A percentile compares a stretch with the other conserved stretches of the same genome.
These are phyloP conservation scores for Metschnikowia chrysomelidarum DNA, from an alignment of 805 yeast genomes.

Conservation along the genomic window DNA sequence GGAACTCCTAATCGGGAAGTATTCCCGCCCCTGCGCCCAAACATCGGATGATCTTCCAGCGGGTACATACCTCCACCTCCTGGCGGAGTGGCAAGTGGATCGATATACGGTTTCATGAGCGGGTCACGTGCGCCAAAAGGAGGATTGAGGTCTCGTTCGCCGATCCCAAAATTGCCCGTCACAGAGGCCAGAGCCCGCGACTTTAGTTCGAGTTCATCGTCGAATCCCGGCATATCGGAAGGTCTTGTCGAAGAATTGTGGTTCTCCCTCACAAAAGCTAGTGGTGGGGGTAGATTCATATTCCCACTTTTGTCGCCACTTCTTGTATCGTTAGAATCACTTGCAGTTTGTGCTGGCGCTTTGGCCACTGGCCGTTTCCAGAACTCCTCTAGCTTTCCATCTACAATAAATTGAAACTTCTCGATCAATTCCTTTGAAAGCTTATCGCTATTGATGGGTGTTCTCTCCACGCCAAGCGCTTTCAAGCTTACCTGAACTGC, in stretches of 20 bases:
- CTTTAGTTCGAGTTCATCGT: constrained; percentile 48
- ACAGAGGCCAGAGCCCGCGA: constrained; percentile 2
- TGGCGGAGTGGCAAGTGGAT: constrained; percentile 32
- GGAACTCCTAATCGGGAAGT: constrained; percentile 36
- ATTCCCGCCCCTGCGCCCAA: constrained; percentile 29
- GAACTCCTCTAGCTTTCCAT: constrained; percentile 4
- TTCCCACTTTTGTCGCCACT: not conserved
- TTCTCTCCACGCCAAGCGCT: constrained; percentile 5
- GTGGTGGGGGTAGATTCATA: not conserved
- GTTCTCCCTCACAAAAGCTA: not conserved
- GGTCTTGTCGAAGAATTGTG: constrained; percentile 18
- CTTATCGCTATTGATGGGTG: not conserved
- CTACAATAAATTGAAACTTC: not conserved
- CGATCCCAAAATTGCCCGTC: constrained; percentile 34
- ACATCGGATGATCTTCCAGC: constrained; percentile 50
- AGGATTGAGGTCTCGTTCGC: constrained; percentile 53
- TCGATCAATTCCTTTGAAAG: constrained; percentile 1
- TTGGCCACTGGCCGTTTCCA: constrained; percentile 1
- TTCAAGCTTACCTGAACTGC: constrained; percentile 4
- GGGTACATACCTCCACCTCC: constrained; percentile 56
- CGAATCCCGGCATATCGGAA: constrained; percentile 50
- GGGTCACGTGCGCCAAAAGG: constrained; percentile 43
- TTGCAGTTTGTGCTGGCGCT: no score
- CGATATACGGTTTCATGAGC: constrained; percentile 39
- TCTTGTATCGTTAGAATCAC: not conserved